phyloP scores from a whole-genome alignment of 2,329 filamentous ascomycete genomes.

The Elsinoe fawcettii region DNA sequence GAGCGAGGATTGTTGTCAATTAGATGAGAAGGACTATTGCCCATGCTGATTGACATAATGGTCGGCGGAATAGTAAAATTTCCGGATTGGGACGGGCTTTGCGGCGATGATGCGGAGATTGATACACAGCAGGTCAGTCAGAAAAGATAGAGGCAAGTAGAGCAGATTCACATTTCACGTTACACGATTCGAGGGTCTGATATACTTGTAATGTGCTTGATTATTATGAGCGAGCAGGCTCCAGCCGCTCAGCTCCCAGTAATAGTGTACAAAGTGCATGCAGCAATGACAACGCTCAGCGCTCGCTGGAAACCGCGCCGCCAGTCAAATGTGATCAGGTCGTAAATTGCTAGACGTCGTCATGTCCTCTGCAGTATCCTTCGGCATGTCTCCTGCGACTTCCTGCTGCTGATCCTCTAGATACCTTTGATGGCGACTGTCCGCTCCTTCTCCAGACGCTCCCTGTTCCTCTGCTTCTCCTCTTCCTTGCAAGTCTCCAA shows the following conservation, averaged over 20 bases:
- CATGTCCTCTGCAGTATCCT: not conserved
- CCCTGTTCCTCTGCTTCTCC: constrained; percentile 86
- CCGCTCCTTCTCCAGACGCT: constrained; percentile 83
- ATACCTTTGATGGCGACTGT: constrained; percentile 91
- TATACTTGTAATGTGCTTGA: not conserved
- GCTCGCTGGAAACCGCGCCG: constrained; percentile 9
- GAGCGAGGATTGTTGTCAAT: too few species aligned
- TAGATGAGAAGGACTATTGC: too few species aligned
- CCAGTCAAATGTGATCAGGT: not conserved
- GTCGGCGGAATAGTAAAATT: not conserved
- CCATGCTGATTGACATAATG: too few species aligned
- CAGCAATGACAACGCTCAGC: constrained; percentile 5
- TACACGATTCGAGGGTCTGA: not conserved
- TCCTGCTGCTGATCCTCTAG: constrained; percentile 33
- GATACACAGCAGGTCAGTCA: not conserved
- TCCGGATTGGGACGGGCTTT: constrained; percentile 1
- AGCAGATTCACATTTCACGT: not conserved
- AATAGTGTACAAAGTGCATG: constrained; percentile 12
- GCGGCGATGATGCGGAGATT: not conserved
- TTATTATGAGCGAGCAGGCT: constrained; percentile 15
- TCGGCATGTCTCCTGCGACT: not conserved
- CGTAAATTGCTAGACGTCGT: not conserved
- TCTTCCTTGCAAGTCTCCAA: constrained; percentile 98
- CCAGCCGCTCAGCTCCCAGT: constrained; percentile 15
- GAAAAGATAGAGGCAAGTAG: not conserved